These are phyloP conservation scores for Elsinoe australis DNA, from an alignment of 2,329 filamentous ascomycete species.

Conservation along the genomic window DNA sequence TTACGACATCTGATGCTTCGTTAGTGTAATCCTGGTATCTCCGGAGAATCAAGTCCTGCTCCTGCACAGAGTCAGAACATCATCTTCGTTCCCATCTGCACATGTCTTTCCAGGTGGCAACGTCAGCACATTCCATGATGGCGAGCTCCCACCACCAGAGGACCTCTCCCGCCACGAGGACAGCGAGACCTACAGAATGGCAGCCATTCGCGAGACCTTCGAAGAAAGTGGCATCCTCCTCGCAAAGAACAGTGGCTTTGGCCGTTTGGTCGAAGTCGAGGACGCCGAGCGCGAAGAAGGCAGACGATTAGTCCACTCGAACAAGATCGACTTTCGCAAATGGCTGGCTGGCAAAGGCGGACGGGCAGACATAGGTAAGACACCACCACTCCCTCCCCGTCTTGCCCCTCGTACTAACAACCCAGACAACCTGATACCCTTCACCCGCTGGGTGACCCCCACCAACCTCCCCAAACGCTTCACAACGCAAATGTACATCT, in stretches of 20 bases:
- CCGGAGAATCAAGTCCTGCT: conserved; percentile 80
- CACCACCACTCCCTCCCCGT: conserved; percentile 13
- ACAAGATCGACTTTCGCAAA: conserved; percentile 56
- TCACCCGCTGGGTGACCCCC: conserved; percentile 89
- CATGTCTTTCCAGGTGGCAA: conserved; percentile 95
- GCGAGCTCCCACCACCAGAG: conserved; percentile 44
- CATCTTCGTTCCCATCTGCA: conserved; percentile 77
- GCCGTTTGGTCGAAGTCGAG: conserved; percentile 53
- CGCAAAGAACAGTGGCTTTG: conserved; percentile 47
- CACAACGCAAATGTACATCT: conserved; percentile 94
- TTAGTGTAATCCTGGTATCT: conserved; percentile 75
- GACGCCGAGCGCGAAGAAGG: conserved; percentile 56
- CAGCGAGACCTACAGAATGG: conserved; percentile 65
- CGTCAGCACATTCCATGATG: conserved; percentile 70
- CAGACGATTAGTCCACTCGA: conserved; percentile 60
- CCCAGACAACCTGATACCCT: conserved; percentile 62
- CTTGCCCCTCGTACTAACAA: neutral
- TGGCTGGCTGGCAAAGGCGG: conserved; percentile 56
- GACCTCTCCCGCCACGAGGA: conserved; percentile 59
- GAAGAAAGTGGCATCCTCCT: conserved; percentile 90
- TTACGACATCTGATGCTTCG: neutral
- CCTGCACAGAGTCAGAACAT: conserved; percentile 75
- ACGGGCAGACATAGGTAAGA: conserved; percentile 57
- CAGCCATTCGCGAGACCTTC: conserved; percentile 84
- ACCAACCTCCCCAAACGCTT: conserved; percentile 65